Conservation (phyloP, 2,329 filamentous ascomycete species). For the Phialemonium atrogriseum region DNA sequence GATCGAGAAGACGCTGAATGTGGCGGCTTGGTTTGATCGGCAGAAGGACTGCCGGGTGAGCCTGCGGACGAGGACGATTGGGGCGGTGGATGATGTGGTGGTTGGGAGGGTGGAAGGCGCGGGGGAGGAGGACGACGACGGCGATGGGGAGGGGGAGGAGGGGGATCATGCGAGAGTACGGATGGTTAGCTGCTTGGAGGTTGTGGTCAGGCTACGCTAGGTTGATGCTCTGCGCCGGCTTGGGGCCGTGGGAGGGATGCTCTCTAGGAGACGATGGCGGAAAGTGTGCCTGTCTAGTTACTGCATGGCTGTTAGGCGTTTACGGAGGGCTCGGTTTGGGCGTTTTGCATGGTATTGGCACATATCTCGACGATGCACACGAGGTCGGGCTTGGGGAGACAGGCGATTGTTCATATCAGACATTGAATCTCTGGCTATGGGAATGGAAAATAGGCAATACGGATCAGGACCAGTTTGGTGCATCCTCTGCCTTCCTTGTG, state of each 20-base stretch:
- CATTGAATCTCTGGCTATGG: no score
- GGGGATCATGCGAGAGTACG: slow-evolving; percentile 26
- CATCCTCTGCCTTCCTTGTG: no score
- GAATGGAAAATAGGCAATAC: no score
- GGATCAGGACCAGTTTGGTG: no score
- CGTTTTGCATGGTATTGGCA: no score
- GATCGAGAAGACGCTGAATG: slow-evolving; percentile 51
- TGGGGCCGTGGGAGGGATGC: not conserved
- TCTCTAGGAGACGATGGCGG: not conserved
- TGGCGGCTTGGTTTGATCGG: slow-evolving; percentile 58
- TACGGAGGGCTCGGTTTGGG: no score
- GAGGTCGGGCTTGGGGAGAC: no score
- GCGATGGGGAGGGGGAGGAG: slow-evolving; percentile 6
- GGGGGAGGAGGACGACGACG: slow-evolving; percentile 4
- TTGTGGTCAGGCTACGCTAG: slow-evolving; percentile 37
- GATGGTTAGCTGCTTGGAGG: slow-evolving; percentile 43
- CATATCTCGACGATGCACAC: no score
- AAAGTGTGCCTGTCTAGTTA: no score
- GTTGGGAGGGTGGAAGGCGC: slow-evolving; percentile 16
- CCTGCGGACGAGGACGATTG: slow-evolving; percentile 53
- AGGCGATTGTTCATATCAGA: no score
- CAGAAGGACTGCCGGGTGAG: slow-evolving; percentile 50
- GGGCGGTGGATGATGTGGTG: slow-evolving; percentile 60
- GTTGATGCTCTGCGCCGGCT: slow-evolving; percentile 14
- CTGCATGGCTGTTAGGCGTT: no score